Evolutionary conservation across 2,329 filamentous ascomycete genomes (phyloP).

Genomic region (Exophiala alcalophila): DNA sequence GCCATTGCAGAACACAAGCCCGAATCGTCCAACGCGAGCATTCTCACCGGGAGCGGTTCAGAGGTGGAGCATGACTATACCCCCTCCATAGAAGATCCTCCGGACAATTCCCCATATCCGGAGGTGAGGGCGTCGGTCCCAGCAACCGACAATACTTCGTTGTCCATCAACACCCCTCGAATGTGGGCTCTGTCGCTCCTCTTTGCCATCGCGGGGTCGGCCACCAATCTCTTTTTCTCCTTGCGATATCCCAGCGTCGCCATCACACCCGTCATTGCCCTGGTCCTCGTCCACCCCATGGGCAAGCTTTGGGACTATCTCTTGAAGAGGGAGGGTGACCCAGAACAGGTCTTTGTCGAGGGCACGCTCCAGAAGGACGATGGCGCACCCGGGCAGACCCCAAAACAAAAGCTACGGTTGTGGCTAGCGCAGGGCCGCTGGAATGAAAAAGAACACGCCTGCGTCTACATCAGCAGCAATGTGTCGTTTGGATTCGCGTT

Average conservation of each 20-base stretch:
- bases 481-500: constrained; percentile 88
- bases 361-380: constrained; percentile 52
- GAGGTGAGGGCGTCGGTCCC: constrained; percentile 78
- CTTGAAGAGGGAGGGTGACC: constrained; percentile 60
- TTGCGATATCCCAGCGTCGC: constrained; percentile 86
- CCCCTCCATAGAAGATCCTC: constrained; percentile 35
- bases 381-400: constrained; percentile 16
- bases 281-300: constrained; percentile 79
- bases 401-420: constrained; percentile 52
- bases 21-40: constrained; percentile 32
- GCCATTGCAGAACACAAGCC: constrained; percentile 22
- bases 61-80: constrained; percentile 37
- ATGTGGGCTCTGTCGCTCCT: constrained; percentile 82
- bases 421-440: constrained; percentile 78
- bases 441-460: constrained; percentile 88
- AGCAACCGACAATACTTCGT: constrained; percentile 67
- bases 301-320: constrained; percentile 74
- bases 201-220: constrained; percentile 77
- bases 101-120: constrained; percentile 54
- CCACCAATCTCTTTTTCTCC: constrained; percentile 84
- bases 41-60: constrained; percentile 30
- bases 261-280: constrained; percentile 82
- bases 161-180: constrained; percentile 80
- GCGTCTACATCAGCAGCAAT: constrained; percentile 85
- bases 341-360: constrained; percentile 55